These are phyloP conservation scores for Daldinia grandis DNA, from an alignment of 495 filamentous ascomycete genomes.

Conservation along the genomic window DNA sequence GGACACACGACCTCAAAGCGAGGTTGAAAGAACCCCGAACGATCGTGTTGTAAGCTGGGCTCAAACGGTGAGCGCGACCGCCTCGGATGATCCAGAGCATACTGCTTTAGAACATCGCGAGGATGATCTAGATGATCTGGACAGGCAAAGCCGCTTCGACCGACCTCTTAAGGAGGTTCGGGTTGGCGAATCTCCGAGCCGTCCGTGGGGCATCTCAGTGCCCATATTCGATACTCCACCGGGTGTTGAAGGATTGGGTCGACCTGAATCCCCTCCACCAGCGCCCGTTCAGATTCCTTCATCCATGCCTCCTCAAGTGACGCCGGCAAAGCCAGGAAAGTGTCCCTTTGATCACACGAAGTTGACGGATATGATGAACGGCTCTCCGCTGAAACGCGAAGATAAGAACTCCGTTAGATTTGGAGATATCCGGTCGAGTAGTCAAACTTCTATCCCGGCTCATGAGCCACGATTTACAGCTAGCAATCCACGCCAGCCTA, in stretches of 20 bases:
- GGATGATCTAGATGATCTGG: conserved; percentile 48
- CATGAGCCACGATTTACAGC: conserved; percentile 20
- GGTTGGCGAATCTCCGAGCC: conserved; percentile 86
- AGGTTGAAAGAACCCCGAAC: conserved; percentile 60
- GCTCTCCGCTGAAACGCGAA: conserved; percentile 33
- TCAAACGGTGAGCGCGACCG: conserved; percentile 65
- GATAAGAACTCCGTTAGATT: conserved; percentile 36
- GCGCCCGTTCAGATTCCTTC: conserved; percentile 50
- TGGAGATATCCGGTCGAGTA: conserved; percentile 28
- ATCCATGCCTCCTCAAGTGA: conserved; percentile 32
- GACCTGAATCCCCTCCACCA: conserved; percentile 54
- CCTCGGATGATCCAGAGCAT: conserved; percentile 42
- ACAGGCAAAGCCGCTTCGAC: conserved; percentile 74
- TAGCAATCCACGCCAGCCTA: conserved; percentile 41
- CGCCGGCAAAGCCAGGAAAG: conserved; percentile 44
- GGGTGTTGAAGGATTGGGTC: conserved; percentile 37
- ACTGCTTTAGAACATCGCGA: conserved; percentile 48
- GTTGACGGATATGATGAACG: conserved; percentile 40
- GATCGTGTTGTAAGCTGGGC: conserved; percentile 84
- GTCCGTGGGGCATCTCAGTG: conserved; percentile 89
- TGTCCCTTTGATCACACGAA: conserved; percentile 60
- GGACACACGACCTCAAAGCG: conserved; percentile 55
- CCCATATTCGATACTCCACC: conserved; percentile 60
- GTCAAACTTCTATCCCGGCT: conserved; percentile 36
- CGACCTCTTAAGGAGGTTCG: conserved; percentile 82